Evolutionary conservation across 2,329 filamentous ascomycete genomes (phyloP), one percentile per base, ranked within the genome.

Genomic region (Pseudomassariella vexata): DNA sequence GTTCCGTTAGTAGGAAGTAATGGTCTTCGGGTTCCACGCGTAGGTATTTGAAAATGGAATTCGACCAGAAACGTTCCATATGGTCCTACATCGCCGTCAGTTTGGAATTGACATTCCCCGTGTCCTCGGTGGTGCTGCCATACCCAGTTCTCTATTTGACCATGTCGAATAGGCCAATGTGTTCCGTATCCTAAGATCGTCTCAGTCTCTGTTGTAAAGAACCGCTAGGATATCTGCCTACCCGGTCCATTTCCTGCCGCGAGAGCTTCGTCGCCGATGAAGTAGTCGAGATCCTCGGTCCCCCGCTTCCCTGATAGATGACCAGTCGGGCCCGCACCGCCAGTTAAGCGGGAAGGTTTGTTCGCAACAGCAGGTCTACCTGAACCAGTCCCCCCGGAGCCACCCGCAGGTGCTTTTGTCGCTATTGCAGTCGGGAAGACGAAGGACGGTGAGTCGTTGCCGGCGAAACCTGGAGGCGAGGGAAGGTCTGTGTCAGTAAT

Each of bases 61-160:
- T 96, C 47, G 94, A 96, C 92, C 92, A 98, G 68, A 96, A 98
- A 42, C 92, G 82, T 63, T 98, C 92, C 92, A 98, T 98, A 53
- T 95, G 86, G 64, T 98, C 92, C 85, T 92, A 47, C 5, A 33
- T 16, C 10, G 9, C 24, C 38, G 34, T 40, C 26, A 39, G 50
- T 63, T 42, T 61, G 55, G 30, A 20, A 9, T 28, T 22, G 9
- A 24, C 22, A 21, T 26, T 12, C 17, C 17, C 20, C n/a, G 12
- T 18, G 16, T 23, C 12, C 24, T n/a, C 15, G n/a, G 8, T 16
- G 23, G 5, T 10, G 11, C 14, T 17, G 20, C 41, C 76, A 36
- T 69, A 92, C 85, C 92, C 92, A 98, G 59, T 98, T 96, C 68
- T 98, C 92, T 61, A 98, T 86, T 68, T 98, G 92, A 29, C 92